These are phyloP conservation scores for Cytospora piceicola DNA, from an alignment of 2,329 filamentous ascomycete genomes.

Conservation along the genomic window DNA sequence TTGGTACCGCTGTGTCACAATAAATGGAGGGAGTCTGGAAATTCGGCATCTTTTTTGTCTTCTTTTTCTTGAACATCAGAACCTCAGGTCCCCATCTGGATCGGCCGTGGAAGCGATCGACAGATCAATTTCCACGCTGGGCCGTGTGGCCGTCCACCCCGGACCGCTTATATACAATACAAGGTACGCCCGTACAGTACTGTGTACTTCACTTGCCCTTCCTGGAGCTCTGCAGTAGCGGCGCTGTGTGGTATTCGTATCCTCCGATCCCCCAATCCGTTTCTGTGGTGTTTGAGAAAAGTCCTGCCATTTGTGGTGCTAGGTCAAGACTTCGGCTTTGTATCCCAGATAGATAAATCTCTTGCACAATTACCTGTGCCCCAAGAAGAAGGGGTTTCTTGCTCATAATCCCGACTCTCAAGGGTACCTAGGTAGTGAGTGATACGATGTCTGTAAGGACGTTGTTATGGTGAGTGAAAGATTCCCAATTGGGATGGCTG, in stretches of 20 bases:
- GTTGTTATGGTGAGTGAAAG: not conserved
- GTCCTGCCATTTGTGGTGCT: not conserved
- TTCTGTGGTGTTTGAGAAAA: not conserved
- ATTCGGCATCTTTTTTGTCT: too few species aligned
- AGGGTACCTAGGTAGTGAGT: too few species aligned
- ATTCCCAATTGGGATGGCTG: not conserved
- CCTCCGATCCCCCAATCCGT: conserved; percentile 14
- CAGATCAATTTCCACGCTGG: conserved; percentile 8
- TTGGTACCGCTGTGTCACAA: not conserved
- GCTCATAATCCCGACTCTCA: not conserved
- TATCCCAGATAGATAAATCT: not conserved
- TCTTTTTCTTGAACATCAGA: not conserved
- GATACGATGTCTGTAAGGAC: not conserved
- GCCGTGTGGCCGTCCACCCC: conserved; percentile 14
- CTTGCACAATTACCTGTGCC: not conserved
- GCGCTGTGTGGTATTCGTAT: conserved; percentile 18
- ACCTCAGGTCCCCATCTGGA: not conserved
- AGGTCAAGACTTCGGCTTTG: not conserved
- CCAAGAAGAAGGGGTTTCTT: not conserved
- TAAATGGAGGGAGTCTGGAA: not conserved
- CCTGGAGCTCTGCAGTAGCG: conserved; percentile 19
- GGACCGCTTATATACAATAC: conserved; percentile 1
- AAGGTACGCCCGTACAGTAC: not conserved
- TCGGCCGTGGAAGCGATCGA: conserved; percentile 10
- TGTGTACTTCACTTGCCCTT: conserved; percentile 13